phyloP scores from a whole-genome alignment of 371 early-diverging fungal genomes.

The Haplosporangium sp. region DNA sequence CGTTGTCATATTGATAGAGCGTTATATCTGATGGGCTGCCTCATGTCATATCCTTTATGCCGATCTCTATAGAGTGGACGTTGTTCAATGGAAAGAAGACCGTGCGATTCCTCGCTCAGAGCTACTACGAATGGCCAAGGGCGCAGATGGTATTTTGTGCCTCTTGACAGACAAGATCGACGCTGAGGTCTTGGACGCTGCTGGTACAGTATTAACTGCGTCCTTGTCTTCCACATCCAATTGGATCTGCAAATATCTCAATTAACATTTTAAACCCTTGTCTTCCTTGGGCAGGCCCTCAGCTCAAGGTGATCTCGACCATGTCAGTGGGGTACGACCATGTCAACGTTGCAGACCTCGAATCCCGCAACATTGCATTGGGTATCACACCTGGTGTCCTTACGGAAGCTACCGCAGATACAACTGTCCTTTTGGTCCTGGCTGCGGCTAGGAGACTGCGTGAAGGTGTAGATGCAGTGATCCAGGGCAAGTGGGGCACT shows the following conservation, averaged over 20 bases:
- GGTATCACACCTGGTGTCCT: conserved; percentile 91
- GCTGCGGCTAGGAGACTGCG: conserved; percentile 77
- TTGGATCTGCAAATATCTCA: too few species aligned
- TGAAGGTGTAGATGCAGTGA: conserved; percentile 66
- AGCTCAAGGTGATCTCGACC: conserved; percentile 74
- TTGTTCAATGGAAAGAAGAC: conserved; percentile 50
- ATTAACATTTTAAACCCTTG: neutral
- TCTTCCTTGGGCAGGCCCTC: conserved; percentile 54
- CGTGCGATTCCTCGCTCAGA: conserved; percentile 39
- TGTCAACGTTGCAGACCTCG: conserved; percentile 67
- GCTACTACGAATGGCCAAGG: conserved; percentile 51
- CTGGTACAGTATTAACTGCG: conserved; percentile 53
- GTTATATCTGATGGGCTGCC: too few species aligned
- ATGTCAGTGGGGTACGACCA: conserved; percentile 91
- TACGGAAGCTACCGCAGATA: conserved; percentile 90
- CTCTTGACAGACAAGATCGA: conserved; percentile 81
- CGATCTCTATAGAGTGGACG: conserved; percentile 13
- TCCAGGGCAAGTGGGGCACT: conserved; percentile 70
- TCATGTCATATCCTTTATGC: neutral
- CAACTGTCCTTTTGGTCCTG: conserved; percentile 79
- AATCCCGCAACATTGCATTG: conserved; percentile 64
- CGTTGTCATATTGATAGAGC: too few species aligned
- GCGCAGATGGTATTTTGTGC: conserved; percentile 74
- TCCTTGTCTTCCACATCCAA: too few species aligned
- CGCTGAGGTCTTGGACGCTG: conserved; percentile 70